Percentiles rank a stretch among this genome's conserved stretches.
phyloP scores from a whole-genome alignment of 352 stramenopile species.

The Phytophthora ramorum region DNA sequence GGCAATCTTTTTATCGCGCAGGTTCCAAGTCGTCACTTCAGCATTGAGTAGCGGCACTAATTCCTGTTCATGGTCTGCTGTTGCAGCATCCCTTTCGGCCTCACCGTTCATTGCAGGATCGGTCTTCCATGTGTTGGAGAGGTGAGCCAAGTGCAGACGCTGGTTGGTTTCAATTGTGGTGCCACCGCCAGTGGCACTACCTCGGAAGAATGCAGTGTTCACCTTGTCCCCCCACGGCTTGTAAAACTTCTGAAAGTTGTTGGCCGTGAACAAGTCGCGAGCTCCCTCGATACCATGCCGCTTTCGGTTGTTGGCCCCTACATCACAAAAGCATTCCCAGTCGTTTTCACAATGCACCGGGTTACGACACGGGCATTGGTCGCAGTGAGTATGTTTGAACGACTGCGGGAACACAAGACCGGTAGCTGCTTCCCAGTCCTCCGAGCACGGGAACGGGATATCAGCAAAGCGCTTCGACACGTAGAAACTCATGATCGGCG shows the following conservation, averaged over 20 bases:
- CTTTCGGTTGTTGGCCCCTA: conserved; percentile 63
- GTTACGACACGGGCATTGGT: conserved; percentile 73
- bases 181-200: conserved; percentile 95
- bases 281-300: conserved; percentile 71
- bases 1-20: conserved; percentile 97
- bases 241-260: conserved; percentile 97
- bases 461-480: conserved; percentile 95
- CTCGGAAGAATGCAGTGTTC: conserved; percentile 98
- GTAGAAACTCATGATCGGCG: conserved; percentile 98
- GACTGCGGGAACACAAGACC: conserved; percentile 92
- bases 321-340: conserved; percentile 83
- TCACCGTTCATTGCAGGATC: conserved; percentile 88
- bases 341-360: conserved; percentile 75
- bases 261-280: conserved; percentile 97
- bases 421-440: conserved; percentile 95
- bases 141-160: conserved; percentile 91
- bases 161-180: conserved; percentile 98
- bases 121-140: conserved; percentile 95
- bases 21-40: conserved; percentile 96
- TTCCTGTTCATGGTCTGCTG: conserved; percentile 30
- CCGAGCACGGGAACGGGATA: conserved; percentile 97
- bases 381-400: conserved; percentile 90
- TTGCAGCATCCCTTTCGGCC: conserved; percentile 19
- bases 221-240: conserved; percentile 96
- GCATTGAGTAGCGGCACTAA: conserved; percentile 95